Conservation (phyloP, 2,329 filamentous ascomycete species). For the Verticillium isaacii region DNA sequence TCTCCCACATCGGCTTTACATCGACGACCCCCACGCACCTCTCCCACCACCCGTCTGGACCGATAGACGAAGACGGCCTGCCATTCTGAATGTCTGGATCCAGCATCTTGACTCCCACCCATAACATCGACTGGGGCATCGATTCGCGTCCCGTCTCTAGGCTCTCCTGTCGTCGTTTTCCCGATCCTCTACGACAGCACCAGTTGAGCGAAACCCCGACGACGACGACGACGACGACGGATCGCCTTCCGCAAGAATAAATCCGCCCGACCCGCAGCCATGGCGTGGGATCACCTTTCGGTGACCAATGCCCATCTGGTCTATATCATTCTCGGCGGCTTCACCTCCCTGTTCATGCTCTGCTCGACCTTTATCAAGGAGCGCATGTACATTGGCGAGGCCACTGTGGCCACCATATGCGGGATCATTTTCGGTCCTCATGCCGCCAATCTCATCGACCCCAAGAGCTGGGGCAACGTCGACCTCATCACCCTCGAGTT, state of each 20-base stretch:
- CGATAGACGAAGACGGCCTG: background rate
- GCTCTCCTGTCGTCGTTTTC: slow-evolving; percentile 7
- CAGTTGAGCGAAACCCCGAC: background rate
- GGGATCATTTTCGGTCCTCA: slow-evolving; percentile 87
- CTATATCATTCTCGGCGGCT: slow-evolving; percentile 96
- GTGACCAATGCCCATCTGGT: slow-evolving; percentile 96
- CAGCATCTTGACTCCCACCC: slow-evolving; percentile 14
- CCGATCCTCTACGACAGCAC: background rate
- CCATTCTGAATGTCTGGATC: slow-evolving; percentile 25
- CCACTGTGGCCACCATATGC: slow-evolving; percentile 84
- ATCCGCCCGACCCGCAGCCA: slow-evolving; percentile 27
- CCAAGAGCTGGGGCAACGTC: slow-evolving; percentile 70
- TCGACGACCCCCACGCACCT: background rate
- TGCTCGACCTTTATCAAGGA: slow-evolving; percentile 98
- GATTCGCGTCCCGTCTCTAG: slow-evolving; percentile 13
- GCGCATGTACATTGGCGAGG: slow-evolving; percentile 96
- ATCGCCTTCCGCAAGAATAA: background rate
- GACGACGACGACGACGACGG: background rate
- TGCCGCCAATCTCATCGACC: slow-evolving; percentile 76
- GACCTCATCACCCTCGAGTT: slow-evolving; percentile 88
- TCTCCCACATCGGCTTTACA: background rate
- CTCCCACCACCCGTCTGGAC: too few relatives aligned
- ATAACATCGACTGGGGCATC: slow-evolving; percentile 19
- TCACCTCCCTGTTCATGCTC: slow-evolving; percentile 97
- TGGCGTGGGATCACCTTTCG: slow-evolving; percentile 76